phyloP scores from a whole-genome alignment of 148 eudicot species.

The Camellia sinensis region DNA sequence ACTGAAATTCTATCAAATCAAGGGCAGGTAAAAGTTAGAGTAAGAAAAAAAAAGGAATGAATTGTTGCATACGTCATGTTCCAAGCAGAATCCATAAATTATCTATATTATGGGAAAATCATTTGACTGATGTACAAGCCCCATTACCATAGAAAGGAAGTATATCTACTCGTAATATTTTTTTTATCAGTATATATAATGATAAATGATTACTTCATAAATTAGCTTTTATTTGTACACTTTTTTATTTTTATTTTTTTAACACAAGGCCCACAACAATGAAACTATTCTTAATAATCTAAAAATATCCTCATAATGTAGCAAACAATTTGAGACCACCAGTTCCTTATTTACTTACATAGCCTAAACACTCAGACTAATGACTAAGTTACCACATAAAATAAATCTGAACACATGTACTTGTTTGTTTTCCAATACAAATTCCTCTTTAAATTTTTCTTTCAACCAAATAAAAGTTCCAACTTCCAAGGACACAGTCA shows the following conservation, averaged over 20 bases:
- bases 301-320: neutral
- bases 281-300: neutral
- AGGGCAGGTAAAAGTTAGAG: neutral
- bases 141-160: neutral
- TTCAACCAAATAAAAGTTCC: neutral
- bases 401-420: neutral
- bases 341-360: slow-evolving; percentile 8
- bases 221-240: neutral
- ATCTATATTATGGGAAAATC: neutral
- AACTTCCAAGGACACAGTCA: neutral
- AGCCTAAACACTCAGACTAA: neutral
- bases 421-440: neutral
- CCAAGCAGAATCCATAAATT: neutral
- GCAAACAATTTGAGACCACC: neutral
- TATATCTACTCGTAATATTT: neutral
- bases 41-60: neutral
- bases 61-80: neutral
- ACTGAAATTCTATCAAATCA: neutral
- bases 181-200: neutral
- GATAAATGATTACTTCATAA: neutral
- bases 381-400: neutral
- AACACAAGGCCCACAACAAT: neutral
- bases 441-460: neutral
- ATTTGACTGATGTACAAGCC: neutral
- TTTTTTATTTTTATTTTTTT: too few relatives aligned